phyloP scores from a whole-genome alignment of 331 rosid genomes.

The Malus hybrid region DNA sequence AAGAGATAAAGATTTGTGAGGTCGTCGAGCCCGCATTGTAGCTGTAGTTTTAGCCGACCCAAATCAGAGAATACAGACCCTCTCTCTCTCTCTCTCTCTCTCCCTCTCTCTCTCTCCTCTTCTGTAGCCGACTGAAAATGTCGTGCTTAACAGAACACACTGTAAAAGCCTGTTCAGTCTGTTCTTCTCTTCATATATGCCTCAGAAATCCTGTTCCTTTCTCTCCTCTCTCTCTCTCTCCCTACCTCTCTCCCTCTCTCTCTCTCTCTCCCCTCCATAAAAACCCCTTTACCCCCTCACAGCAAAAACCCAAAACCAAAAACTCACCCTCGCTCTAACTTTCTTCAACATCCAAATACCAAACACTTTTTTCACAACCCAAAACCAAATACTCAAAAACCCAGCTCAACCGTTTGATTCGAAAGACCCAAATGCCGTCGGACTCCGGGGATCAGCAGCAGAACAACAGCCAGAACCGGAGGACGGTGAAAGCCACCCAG shows the following conservation, averaged over 20 bases:
- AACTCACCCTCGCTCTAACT: not conserved
- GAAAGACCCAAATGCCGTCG: constrained; percentile 29
- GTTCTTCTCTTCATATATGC: constrained; percentile 54
- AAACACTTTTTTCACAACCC: not conserved
- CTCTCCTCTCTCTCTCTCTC: too few relatives aligned
- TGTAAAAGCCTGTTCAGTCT: constrained; percentile 55
- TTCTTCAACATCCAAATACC: not conserved
- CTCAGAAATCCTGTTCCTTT: constrained; percentile 22
- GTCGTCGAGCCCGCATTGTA: constrained; percentile 23
- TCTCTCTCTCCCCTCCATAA: not conserved
- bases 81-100: not conserved
- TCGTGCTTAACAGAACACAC: constrained; percentile 62
- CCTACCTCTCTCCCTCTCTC: too few relatives aligned
- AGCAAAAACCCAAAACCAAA: not conserved
- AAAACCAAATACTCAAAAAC: not conserved
- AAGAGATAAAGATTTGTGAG: not conserved
- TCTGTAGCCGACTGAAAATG: constrained; percentile 71
- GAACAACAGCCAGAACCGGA: constrained; percentile 15
- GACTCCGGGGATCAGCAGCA: constrained; percentile 44
- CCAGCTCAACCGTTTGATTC: constrained; percentile 3
- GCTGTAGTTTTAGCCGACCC: constrained; percentile 46
- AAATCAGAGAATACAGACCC: constrained; percentile 28
- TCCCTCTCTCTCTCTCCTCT: too few relatives aligned
- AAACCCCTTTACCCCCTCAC: constrained; percentile 2
- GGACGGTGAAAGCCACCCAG: constrained; percentile 29